Percentiles rank a stretch among this genome's conserved stretches.
Evolutionary conservation across 352 stramenopile species (phyloP).

Genomic region (Bremia lactucae): DNA sequence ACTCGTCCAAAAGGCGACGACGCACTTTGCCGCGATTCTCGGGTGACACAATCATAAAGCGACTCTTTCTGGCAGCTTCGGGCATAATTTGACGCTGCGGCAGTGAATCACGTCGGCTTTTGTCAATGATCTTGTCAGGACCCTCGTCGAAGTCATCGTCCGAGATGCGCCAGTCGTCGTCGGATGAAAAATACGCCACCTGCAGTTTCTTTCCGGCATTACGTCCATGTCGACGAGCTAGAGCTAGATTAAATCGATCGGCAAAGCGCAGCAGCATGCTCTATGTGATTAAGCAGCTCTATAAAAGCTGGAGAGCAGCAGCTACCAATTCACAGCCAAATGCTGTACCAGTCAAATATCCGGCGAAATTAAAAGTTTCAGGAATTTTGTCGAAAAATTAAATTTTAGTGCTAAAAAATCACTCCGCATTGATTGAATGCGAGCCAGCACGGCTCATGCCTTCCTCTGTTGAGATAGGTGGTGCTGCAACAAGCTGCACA

Average conservation of each 20-base stretch:
- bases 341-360: too few relatives aligned
- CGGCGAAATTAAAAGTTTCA: not conserved
- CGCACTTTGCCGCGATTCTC: slow-evolving; percentile 72
- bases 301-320: too few relatives aligned
- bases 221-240: slow-evolving; percentile 19
- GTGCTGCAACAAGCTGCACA: slow-evolving; percentile 6
- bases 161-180: slow-evolving; percentile 36
- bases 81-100: slow-evolving; percentile 65
- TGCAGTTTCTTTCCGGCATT: slow-evolving; percentile 21
- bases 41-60: slow-evolving; percentile 58
- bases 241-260: slow-evolving; percentile 23
- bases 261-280: slow-evolving; percentile 61
- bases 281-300: too few relatives aligned
- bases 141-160: slow-evolving; percentile 60
- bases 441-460: slow-evolving; percentile 13
- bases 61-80: slow-evolving; percentile 60
- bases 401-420: too few relatives aligned
- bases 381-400: too few relatives aligned
- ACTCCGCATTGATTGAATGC: slow-evolving; percentile 8
- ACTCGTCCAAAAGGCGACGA: slow-evolving; percentile 68
- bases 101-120: slow-evolving; percentile 42
- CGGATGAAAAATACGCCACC: slow-evolving; percentile 33
- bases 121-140: slow-evolving; percentile 58
- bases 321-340: not conserved
- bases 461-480: slow-evolving; percentile 1